These are phyloP conservation scores for Aegilops bicornis DNA, from an alignment of 176 grass and related monocot species.

Conservation along the genomic window DNA sequence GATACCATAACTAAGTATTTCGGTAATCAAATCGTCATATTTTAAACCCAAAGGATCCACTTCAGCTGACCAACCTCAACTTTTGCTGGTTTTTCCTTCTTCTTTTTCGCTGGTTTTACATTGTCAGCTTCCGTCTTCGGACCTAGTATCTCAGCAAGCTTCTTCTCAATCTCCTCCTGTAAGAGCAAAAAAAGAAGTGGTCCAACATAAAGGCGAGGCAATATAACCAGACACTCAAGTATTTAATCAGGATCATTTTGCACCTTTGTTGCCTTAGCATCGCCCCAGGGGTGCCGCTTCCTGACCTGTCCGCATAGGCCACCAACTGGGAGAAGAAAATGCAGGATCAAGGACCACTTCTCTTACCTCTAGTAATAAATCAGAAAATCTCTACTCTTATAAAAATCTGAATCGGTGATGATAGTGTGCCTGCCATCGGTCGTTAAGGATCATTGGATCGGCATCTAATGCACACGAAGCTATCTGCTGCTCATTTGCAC, in stretches of 20 bases:
- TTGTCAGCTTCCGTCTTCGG: slow-evolving; percentile 88
- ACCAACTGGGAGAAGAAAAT: slow-evolving; percentile 55
- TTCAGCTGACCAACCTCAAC: slow-evolving; percentile 58
- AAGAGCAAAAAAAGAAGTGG: slow-evolving; percentile 19
- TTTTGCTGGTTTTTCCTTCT: slow-evolving; percentile 91
- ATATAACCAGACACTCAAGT: neutral
- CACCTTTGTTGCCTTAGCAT: slow-evolving; percentile 93
- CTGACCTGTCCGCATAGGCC: slow-evolving; percentile 87
- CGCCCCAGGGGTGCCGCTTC: slow-evolving; percentile 85
- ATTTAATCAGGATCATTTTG: neutral
- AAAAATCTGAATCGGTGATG: too few relatives aligned
- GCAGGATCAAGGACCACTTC: slow-evolving; percentile 24
- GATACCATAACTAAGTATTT: slow-evolving; percentile 12
- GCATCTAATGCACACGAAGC: too few relatives aligned
- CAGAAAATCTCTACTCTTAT: neutral
- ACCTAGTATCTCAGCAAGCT: slow-evolving; percentile 75
- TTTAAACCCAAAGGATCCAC: neutral
- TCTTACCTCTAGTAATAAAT: neutral
- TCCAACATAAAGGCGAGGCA: slow-evolving; percentile 12
- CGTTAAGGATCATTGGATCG: too few relatives aligned
- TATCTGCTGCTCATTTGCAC: too few relatives aligned
- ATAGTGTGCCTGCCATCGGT: too few relatives aligned
- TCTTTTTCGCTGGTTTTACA: slow-evolving; percentile 92
- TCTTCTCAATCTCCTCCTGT: slow-evolving; percentile 88
- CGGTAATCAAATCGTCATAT: neutral